Percentiles rank a stretch among this genome's conserved stretches.
Conservation (phyloP, 306 rosid genomes). For the Dryas drummondii region DNA sequence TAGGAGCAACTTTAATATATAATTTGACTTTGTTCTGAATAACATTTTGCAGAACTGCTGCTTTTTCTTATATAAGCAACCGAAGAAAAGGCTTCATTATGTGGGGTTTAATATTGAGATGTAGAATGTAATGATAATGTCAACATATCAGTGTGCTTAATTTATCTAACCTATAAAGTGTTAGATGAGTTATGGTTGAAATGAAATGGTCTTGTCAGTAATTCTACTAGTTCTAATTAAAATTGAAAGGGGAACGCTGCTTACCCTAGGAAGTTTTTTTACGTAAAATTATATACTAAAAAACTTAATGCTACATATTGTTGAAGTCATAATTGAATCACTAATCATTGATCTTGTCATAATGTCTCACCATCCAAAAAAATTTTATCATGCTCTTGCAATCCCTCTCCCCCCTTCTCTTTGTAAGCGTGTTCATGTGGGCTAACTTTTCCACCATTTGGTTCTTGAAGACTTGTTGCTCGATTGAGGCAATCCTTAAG, state of each 20-base stretch:
- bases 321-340: neutral
- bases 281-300: neutral
- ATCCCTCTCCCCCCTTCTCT: neutral
- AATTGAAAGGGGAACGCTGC: neutral
- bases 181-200: neutral
- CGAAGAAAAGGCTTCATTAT: neutral
- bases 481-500: conserved; percentile 48
- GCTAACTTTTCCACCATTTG: conserved; percentile 31
- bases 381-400: neutral
- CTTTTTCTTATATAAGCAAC: neutral
- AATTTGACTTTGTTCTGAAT: neutral
- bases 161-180: neutral
- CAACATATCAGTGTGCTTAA: neutral
- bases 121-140: neutral
- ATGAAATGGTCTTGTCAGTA: neutral
- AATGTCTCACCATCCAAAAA: neutral
- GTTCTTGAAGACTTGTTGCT: conserved; percentile 54
- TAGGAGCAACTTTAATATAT: neutral
- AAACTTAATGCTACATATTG: neutral
- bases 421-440: neutral
- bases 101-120: neutral
- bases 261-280: neutral
- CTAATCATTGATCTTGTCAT: neutral
- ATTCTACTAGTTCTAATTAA: neutral
- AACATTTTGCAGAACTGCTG: neutral